A percentile compares a stretch with the other conserved stretches of the same genome.
phyloP scores from a whole-genome alignment of 441 rosid species.

The Brassica hybrid region DNA sequence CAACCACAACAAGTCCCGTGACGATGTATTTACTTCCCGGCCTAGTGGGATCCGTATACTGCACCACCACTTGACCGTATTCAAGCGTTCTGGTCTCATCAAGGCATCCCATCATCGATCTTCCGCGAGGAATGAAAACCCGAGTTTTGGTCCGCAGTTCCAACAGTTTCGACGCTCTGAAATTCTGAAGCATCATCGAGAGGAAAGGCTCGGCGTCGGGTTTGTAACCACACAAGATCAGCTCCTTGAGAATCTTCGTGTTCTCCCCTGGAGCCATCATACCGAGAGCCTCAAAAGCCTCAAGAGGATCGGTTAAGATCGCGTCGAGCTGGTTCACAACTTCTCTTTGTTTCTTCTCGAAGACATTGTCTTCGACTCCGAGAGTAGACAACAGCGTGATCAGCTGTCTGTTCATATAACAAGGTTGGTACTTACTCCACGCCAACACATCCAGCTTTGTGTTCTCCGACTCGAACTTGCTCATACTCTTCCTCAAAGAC shows the following conservation, averaged over 20 bases:
- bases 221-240: constrained; percentile 65
- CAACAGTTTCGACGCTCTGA: constrained; percentile 68
- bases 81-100: constrained; percentile 75
- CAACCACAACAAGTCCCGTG: constrained; percentile 58
- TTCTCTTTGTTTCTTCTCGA: constrained; percentile 62
- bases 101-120: constrained; percentile 87
- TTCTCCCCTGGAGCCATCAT: constrained; percentile 68
- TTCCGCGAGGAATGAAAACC: constrained; percentile 59
- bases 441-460: constrained; percentile 43
- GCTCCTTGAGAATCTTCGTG: constrained; percentile 57
- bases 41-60: constrained; percentile 45
- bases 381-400: constrained; percentile 45
- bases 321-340: constrained; percentile 64
- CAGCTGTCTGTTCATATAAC: constrained; percentile 42
- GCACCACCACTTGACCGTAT: constrained; percentile 83
- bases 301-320: constrained; percentile 55
- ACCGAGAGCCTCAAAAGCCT: constrained; percentile 72
- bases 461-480: constrained; percentile 59
- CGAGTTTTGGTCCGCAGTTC: constrained; percentile 69
- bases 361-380: constrained; percentile 58
- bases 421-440: constrained; percentile 46
- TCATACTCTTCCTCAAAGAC: constrained; percentile 71
- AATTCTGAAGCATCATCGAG: constrained; percentile 80
- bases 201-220: constrained; percentile 81
- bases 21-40: constrained; percentile 29